A percentile compares a stretch with the other conserved stretches of the same genome.
Evolutionary conservation across 1,139 yeast species (phyloP).

Genomic region (Diutina rugosa): DNA sequence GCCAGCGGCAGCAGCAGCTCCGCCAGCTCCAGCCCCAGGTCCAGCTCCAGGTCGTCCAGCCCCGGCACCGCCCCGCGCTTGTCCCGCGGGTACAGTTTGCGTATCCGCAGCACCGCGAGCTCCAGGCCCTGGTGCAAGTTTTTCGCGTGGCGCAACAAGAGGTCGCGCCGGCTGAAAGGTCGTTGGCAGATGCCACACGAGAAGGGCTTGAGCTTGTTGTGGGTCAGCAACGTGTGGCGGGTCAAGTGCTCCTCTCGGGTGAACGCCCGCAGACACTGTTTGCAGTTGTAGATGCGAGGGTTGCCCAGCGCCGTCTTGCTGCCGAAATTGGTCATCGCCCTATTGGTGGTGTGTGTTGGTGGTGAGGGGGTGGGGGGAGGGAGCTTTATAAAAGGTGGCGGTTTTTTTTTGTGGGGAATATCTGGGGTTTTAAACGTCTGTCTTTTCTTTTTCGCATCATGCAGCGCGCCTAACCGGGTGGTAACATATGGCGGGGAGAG

Average conservation of each 20-base stretch:
- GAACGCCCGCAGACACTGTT: conserved; percentile 31
- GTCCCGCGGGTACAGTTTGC: conserved; percentile 19
- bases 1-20: neutral
- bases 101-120: conserved; percentile 29
- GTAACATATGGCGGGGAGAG: neutral
- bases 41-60: conserved; percentile 2
- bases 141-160: conserved; percentile 19
- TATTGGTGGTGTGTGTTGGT: neutral
- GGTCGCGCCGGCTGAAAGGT: conserved; percentile 18
- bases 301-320: conserved; percentile 34
- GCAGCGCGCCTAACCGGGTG: neutral
- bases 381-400: neutral
- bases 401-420: neutral
- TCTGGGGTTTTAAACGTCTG: conserved; percentile 2
- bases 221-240: conserved; percentile 31
- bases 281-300: conserved; percentile 30
- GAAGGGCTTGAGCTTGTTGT: conserved; percentile 34
- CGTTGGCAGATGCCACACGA: conserved; percentile 19
- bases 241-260: conserved; percentile 37
- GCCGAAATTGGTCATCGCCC: conserved; percentile 10
- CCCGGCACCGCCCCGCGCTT: conserved; percentile 3
- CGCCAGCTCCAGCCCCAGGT: neutral
- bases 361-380: too few relatives aligned
- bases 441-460: neutral
- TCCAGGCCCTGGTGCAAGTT: conserved; percentile 21